These are phyloP conservation scores for Pseudoturritis turrita DNA, from an alignment of 345 rosid genomes.

Conservation along the genomic window DNA sequence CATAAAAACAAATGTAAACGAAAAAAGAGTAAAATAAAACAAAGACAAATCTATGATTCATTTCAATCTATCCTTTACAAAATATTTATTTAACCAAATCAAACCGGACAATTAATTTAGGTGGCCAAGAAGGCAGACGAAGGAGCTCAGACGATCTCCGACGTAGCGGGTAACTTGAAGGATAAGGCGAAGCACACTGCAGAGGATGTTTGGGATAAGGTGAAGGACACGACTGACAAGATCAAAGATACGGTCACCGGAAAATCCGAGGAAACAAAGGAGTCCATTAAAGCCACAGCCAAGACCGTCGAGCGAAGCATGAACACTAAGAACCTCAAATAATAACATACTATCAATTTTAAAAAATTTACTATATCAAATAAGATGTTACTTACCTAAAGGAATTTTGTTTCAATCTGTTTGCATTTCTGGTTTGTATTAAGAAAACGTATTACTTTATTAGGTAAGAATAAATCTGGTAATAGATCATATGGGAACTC, in stretches of 20 bases:
- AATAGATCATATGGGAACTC: background rate
- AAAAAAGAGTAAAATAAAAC: background rate
- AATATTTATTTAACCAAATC: background rate
- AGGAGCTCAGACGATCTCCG: conserved; percentile 23
- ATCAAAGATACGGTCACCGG: conserved; percentile 32
- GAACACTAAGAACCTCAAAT: conserved; percentile 34
- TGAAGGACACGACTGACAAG: conserved; percentile 33
- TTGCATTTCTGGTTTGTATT: conserved; percentile 18
- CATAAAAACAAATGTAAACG: background rate
- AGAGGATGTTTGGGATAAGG: conserved; percentile 33
- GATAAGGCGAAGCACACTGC: conserved; percentile 34
- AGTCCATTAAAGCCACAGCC: conserved; percentile 28
- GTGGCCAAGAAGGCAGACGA: conserved; percentile 30
- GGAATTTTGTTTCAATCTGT: conserved; percentile 1
- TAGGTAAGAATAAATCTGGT: conserved; percentile 4
- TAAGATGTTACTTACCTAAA: conserved; percentile 12
- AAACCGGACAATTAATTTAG: background rate
- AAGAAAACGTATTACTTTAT: background rate
- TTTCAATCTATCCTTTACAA: background rate
- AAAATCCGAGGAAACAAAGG: conserved; percentile 31
- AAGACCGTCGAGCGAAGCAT: conserved; percentile 35
- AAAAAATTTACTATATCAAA: background rate
- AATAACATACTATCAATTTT: background rate
- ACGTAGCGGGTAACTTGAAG: conserved; percentile 15
- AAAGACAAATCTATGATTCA: background rate